Percentiles rank a stretch among this genome's conserved stretches.
Evolutionary conservation across 331 rosid species (phyloP).

Genomic region (Pyrus hybrid): DNA sequence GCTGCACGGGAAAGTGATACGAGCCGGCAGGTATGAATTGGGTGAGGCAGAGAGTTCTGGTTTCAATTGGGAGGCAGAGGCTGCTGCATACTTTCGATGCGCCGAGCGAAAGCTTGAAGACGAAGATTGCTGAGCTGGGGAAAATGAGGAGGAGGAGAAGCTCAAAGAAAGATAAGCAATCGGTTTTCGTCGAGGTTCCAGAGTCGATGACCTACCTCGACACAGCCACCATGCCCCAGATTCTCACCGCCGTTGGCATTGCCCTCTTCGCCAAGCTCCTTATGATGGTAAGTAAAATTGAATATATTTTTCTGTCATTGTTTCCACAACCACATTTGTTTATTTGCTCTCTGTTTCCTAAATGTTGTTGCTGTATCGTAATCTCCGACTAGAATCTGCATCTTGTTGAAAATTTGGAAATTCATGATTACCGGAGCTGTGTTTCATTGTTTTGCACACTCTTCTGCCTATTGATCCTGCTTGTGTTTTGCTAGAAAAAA

Average conservation of each 20-base stretch:
- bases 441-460: background rate
- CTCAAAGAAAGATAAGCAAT: slow-evolving; percentile 8
- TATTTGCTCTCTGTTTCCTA: background rate
- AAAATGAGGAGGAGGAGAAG: slow-evolving; percentile 23
- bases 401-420: background rate
- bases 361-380: no score
- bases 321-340: background rate
- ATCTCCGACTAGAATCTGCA: no score
- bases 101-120: slow-evolving; percentile 33
- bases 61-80: slow-evolving; percentile 9
- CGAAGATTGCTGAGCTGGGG: slow-evolving; percentile 17
- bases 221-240: slow-evolving; percentile 47
- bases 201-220: slow-evolving; percentile 38
- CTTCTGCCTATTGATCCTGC: background rate
- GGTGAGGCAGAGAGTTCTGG: slow-evolving; percentile 6
- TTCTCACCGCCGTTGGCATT: slow-evolving; percentile 34
- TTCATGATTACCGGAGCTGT: background rate
- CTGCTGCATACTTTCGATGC: slow-evolving; percentile 12
- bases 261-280: slow-evolving; percentile 48
- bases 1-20: background rate
- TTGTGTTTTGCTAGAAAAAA: background rate
- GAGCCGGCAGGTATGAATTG: slow-evolving; percentile 13
- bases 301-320: background rate
- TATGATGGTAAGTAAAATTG: slow-evolving; percentile 33
- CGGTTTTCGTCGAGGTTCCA: slow-evolving; percentile 37